These are phyloP conservation scores for Ophiostoma quercus DNA, from an alignment of 2,329 filamentous ascomycete species.

Conservation along the genomic window DNA sequence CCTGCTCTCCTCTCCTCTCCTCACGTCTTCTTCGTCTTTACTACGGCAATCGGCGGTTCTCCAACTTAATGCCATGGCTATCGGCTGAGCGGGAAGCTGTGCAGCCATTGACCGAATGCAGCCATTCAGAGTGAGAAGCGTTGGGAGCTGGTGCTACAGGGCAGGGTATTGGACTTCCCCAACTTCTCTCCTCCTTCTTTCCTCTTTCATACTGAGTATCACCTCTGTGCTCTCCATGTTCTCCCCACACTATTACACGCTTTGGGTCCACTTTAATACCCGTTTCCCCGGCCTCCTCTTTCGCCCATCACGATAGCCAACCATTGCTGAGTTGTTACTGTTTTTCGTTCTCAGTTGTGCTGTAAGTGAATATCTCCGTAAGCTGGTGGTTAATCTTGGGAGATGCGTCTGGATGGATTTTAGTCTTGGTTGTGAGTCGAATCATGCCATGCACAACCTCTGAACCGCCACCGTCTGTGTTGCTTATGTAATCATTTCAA, in stretches of 20 bases:
- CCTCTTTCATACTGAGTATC: neutral
- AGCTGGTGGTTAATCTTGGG: neutral
- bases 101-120: neutral
- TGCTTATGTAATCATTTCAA: neutral
- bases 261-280: conserved; percentile 20
- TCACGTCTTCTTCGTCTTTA: neutral
- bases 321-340: neutral
- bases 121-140: neutral
- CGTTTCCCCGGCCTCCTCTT: conserved; percentile 26
- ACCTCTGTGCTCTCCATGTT: conserved; percentile 9
- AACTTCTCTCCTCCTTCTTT: neutral
- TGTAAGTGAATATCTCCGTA: too few species aligned
- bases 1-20: neutral
- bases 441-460: neutral
- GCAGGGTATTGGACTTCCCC: conserved; percentile 2
- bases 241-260: neutral
- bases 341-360: neutral
- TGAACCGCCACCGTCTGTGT: neutral
- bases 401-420: neutral
- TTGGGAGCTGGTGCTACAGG: neutral
- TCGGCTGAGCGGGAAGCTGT: conserved; percentile 22
- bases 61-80: neutral
- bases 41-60: neutral
- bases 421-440: neutral
- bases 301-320: neutral